Base-by-base conservation (phyloP, 768 basidiomycete species). In the Pleurotus ostreatus region DNA sequence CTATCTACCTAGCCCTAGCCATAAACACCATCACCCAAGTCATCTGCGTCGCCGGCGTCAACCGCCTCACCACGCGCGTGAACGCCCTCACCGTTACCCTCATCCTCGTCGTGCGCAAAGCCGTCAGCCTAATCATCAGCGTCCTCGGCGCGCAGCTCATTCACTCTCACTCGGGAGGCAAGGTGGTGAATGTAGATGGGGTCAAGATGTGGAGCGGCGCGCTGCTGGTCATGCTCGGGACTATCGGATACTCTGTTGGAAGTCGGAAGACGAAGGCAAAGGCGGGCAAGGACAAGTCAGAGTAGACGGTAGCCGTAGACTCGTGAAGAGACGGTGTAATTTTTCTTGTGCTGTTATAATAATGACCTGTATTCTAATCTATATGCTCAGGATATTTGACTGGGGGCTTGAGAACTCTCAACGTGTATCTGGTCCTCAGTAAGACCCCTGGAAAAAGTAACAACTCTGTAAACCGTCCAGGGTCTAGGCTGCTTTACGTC, bases 1-100 rank as follows among this genome's bases (percentile, higher is more conserved):
- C 75, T 15, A 79, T 85, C 37, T 78, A 84, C 62, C 54, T 85
- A 12, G 80, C 86, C 4, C 79, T 98, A 40, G 63, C 80, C 13
- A 68, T 90, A 34, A 96, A 95, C 71, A 87, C 94, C 7, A 55
- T 86, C 39, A 95, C 94, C 0, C 92, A 94, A 66, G 77, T 94
- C 3, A 58, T 95, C 6, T 98, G 94, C 70, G 85, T 89, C 13
- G 75, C 90, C 0, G 94, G 94, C 30, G 94, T 96, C 44, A 85
- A 97, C 68, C 78, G 91, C 46, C 78, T 98, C 59, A 92, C 92
- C 0, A 84, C 86, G 0, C 80, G 84, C 46, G 87, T 92, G 5
- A 83, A 81, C 49, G 78, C 87, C 8, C 75, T 94, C 40, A 88
- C 82, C 0, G 91, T 94, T 15, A 90, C 88, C 3, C 85, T 93